Base-by-base conservation (phyloP, 2,329 filamentous ascomycete species). In the Calonectria honghensis region DNA sequence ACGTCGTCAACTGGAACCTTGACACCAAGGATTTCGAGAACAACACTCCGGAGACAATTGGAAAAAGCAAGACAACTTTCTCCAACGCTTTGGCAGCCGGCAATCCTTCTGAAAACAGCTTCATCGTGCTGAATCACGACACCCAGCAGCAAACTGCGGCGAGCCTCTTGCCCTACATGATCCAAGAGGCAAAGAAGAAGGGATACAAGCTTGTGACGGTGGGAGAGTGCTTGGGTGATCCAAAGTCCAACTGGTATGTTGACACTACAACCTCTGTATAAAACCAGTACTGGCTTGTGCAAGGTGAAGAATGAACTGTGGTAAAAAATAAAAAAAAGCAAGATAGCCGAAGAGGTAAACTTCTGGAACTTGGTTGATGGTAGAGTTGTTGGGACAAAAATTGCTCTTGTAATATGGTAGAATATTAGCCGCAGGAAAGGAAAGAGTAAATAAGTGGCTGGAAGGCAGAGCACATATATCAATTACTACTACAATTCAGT, bases 1-100 rank as follows among this genome's bases (percentile, higher is more conserved):
- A 92, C 78, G 81, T 92, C 78, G 87, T 88, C 35, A 91, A 91
- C 83, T 92, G 91, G 78, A 89, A 91, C 79, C 84, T 93, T 59
- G 91, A 93, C 79, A 93, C 91, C 4, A 87, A 91, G 69, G 91
- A 92, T 69, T 92, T 91, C 79, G 84, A 90, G 70, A 88, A 92
- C 77, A 85, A 88, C 68, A 84, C 83, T 18, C 85, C 89, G 6
- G 83, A 87, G 37, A 85, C 85, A 70, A 91, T 92, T 76, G 51
- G 29, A 82, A 85, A 69, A 79, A 84, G 11, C 70, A 86, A 90
- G 75, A 79, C 80, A 3, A 84, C 83, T 29, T 86, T 82, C 80
- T 83, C 85, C 52, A 73, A 74, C 2, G 80, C 80, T 13, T 83
- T 86, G 45, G 89, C 88, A 74, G 81, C 78, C 0, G 39, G 63